These are phyloP conservation scores for Rhodotorula sp. DNA, from an alignment of 1,284 basidiomycete species.

Conservation along the genomic window DNA sequence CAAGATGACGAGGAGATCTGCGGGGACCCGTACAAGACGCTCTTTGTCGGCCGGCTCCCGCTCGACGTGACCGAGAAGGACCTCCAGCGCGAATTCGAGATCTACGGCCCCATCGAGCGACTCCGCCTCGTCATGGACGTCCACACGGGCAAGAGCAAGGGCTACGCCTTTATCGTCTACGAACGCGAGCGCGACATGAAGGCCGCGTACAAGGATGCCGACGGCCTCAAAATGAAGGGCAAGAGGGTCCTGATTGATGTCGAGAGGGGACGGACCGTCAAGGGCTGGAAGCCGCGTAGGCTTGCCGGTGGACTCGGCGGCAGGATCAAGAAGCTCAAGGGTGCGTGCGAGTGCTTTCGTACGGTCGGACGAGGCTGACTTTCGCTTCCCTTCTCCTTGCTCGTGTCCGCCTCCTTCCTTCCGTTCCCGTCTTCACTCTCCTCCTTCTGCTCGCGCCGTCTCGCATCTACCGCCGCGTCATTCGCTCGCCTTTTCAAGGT, in stretches of 20 bases:
- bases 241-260: constrained; percentile 96
- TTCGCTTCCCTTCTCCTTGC: constrained; percentile 16
- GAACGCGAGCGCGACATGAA: constrained; percentile 99
- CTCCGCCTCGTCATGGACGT: constrained; percentile 74
- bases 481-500: constrained; percentile 46
- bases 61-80: constrained; percentile 88
- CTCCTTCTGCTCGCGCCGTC: background rate
- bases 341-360: background rate
- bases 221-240: constrained; percentile 91
- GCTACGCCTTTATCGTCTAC: constrained; percentile 96
- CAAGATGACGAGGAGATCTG: constrained; percentile 86
- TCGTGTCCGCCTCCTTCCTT: too few species aligned
- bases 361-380: constrained; percentile 39
- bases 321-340: constrained; percentile 72
- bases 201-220: constrained; percentile 98
- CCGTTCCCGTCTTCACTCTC: too few species aligned
- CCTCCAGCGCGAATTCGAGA: constrained; percentile 89
- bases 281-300: constrained; percentile 96
- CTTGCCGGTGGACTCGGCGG: constrained; percentile 95
- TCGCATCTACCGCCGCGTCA: background rate
- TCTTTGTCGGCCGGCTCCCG: constrained; percentile 93
- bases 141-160: constrained; percentile 71
- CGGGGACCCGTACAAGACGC: constrained; percentile 97
- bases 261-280: constrained; percentile 93
- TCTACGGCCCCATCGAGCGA: constrained; percentile 89